These are phyloP conservation scores for Pseudonectria foliicola DNA, from an alignment of 2,329 filamentous ascomycete species.

Conservation along the genomic window DNA sequence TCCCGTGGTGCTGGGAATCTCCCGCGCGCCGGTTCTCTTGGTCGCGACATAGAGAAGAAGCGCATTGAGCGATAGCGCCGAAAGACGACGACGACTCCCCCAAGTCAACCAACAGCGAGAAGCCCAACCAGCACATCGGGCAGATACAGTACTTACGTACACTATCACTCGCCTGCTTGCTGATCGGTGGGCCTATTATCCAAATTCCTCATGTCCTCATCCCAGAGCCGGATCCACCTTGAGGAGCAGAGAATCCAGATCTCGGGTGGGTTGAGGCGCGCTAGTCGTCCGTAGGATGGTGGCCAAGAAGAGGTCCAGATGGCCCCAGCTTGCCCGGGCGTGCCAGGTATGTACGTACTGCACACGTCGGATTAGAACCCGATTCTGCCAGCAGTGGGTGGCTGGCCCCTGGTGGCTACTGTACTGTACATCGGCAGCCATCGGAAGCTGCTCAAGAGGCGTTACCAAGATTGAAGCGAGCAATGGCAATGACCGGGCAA, in stretches of 20 bases:
- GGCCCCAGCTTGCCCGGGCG: constrained; percentile 6
- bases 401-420: no score
- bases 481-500: no score
- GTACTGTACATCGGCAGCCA: no score
- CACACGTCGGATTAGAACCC: no score
- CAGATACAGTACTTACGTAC: background rate
- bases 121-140: constrained; percentile 4
- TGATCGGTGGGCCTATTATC: constrained; percentile 22
- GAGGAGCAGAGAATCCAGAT: constrained; percentile 18
- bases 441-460: no score
- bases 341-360: no score
- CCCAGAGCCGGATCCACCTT: constrained; percentile 14
- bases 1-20: constrained; percentile 21
- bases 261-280: constrained; percentile 19
- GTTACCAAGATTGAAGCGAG: no score
- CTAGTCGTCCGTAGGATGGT: constrained; percentile 24
- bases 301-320: constrained; percentile 16
- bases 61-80: constrained; percentile 5
- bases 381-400: no score
- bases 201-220: constrained; percentile 15
- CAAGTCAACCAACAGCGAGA: background rate
- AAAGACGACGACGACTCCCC: constrained; percentile 3
- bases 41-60: constrained; percentile 6
- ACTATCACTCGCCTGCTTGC: constrained; percentile 4
- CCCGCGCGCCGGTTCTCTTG: constrained; percentile 17